These are phyloP conservation scores for Incumbomyces delicatus DNA, from an alignment of 2,329 filamentous ascomycete species.

Conservation along the genomic window DNA sequence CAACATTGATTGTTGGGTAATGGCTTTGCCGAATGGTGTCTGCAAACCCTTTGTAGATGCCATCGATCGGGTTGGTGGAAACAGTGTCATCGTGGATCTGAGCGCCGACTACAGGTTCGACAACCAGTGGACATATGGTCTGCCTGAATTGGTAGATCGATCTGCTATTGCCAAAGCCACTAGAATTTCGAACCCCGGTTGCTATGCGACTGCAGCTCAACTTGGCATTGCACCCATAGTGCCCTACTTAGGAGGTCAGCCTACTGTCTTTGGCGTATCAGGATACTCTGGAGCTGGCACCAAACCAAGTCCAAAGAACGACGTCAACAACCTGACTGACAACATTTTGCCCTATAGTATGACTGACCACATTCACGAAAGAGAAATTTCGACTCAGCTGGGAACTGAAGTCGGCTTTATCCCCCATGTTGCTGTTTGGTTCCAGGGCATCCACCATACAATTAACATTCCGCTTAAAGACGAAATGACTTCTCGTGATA, in stretches of 20 bases:
- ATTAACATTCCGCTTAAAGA: constrained; percentile 82
- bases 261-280: constrained; percentile 80
- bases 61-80: constrained; percentile 59
- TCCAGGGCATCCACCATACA: constrained; percentile 88
- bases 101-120: constrained; percentile 97
- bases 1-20: constrained; percentile 90
- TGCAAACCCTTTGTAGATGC: constrained; percentile 92
- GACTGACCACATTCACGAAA: constrained; percentile 91
- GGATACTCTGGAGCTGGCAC: constrained; percentile 94
- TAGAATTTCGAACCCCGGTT: constrained; percentile 85
- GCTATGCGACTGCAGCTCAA: constrained; percentile 89
- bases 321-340: constrained; percentile 69
- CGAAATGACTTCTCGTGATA: constrained; percentile 80
- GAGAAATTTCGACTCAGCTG: constrained; percentile 73
- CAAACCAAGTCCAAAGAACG: constrained; percentile 89
- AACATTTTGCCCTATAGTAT: constrained; percentile 87
- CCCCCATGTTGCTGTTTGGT: constrained; percentile 93
- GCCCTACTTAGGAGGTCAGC: constrained; percentile 65
- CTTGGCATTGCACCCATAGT: constrained; percentile 77
- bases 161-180: constrained; percentile 66
- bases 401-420: constrained; percentile 70
- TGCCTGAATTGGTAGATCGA: constrained; percentile 75
- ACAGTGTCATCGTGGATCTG: constrained; percentile 78
- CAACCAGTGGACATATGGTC: constrained; percentile 73
- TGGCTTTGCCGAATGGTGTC: constrained; percentile 91